Percentiles rank a stretch among this genome's conserved stretches.
These are phyloP conservation scores for Botrytis porri DNA, from an alignment of 2,329 filamentous ascomycete genomes.

Conservation along the genomic window DNA sequence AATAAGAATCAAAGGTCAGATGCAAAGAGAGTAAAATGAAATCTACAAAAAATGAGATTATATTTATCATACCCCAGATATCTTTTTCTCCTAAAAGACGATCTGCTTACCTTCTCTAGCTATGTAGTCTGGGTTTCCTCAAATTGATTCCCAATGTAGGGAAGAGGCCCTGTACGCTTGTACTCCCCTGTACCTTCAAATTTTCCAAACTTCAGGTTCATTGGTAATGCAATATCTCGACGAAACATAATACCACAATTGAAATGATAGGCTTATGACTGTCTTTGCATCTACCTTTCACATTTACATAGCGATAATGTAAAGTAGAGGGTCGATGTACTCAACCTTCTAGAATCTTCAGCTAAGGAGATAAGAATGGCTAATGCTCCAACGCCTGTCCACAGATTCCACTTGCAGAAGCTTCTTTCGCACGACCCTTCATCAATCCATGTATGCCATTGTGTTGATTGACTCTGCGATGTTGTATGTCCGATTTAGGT, in stretches of 20 bases:
- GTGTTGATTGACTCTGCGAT: background rate
- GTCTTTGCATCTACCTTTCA: background rate
- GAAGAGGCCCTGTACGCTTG: background rate
- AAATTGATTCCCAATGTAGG: background rate
- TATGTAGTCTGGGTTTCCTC: background rate
- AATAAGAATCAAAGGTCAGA: background rate
- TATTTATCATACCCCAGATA: background rate
- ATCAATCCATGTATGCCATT: background rate
- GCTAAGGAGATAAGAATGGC: background rate
- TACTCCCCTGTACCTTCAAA: background rate
- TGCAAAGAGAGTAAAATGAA: background rate
- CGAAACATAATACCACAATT: background rate
- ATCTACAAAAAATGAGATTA: background rate
- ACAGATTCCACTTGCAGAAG: background rate
- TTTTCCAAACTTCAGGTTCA: background rate
- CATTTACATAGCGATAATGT: background rate
- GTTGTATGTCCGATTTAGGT: background rate
- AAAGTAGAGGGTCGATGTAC: background rate
- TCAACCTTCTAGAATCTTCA: background rate
- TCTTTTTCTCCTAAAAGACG: background rate
- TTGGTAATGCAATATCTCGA: background rate
- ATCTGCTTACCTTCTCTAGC: background rate
- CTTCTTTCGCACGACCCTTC: background rate
- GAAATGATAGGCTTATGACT: background rate
- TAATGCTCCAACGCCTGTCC: background rate